Percentiles rank a stretch among this genome's conserved stretches.
These are phyloP conservation scores for Colletotrichum sp. DNA, from an alignment of 2,329 filamentous ascomycete genomes.

Conservation along the genomic window DNA sequence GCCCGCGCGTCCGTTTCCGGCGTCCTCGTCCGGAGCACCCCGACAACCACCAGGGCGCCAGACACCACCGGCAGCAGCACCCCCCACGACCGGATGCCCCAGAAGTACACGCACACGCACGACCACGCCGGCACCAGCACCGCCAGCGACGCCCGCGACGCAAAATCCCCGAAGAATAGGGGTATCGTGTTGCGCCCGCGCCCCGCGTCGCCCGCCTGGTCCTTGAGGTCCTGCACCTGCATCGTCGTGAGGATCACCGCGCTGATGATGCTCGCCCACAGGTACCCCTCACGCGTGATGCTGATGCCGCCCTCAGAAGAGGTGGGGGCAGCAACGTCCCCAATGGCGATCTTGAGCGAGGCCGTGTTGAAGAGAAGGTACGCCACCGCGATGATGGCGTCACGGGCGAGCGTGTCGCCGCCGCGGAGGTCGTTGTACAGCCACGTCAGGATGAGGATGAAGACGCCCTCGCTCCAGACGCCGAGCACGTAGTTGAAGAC, in stretches of 20 bases:
- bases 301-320: background rate
- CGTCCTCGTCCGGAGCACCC: constrained; percentile 5
- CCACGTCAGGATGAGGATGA: constrained; percentile 29
- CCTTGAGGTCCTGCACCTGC: constrained; percentile 30
- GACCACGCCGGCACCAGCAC: constrained; percentile 9
- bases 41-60: constrained; percentile 1
- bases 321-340: background rate
- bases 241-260: constrained; percentile 30
- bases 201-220: constrained; percentile 28
- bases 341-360: constrained; percentile 23
- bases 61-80: background rate
- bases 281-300: constrained; percentile 13
- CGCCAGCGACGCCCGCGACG: background rate
- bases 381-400: constrained; percentile 28
- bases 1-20: constrained; percentile 12
- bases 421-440: constrained; percentile 35
- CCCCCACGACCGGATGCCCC: background rate
- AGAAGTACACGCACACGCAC: constrained; percentile 2
- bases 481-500: constrained; percentile 21
- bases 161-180: constrained; percentile 27
- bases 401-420: constrained; percentile 26
- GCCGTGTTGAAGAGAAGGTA: constrained; percentile 32
- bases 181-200: constrained; percentile 29
- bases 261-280: constrained; percentile 26
- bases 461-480: constrained; percentile 23